Percentiles rank a stretch among this genome's conserved stretches.
phyloP scores from a whole-genome alignment of 228 moss, liverwort and hornwort genomes.

The Sphagnum magellanicum region DNA sequence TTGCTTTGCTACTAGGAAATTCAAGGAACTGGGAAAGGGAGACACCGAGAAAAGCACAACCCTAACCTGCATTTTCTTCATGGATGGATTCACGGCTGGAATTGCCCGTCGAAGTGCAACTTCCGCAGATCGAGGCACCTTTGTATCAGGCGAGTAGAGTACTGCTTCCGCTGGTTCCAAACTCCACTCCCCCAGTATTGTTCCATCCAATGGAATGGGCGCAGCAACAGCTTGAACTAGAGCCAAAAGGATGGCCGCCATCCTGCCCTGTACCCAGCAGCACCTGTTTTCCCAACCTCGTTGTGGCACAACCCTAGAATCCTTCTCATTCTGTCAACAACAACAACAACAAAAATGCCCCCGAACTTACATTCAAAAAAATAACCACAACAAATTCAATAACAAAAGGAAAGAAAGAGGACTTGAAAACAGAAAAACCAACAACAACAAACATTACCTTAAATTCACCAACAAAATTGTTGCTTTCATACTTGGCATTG shows the following conservation, averaged over 20 bases:
- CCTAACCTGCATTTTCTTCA: conserved; percentile 72
- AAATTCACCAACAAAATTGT: background rate
- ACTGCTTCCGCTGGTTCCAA: conserved; percentile 71
- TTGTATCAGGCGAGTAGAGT: conserved; percentile 89
- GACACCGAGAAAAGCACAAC: too few species aligned
- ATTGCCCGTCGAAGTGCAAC: conserved; percentile 94
- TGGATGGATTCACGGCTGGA: conserved; percentile 70
- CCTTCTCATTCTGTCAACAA: background rate
- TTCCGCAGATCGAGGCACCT: conserved; percentile 95
- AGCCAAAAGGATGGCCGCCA: conserved; percentile 35
- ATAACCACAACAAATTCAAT: background rate
- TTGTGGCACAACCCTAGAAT: conserved; percentile 2
- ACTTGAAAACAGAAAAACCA: background rate
- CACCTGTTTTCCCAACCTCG: background rate
- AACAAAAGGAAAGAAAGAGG: background rate
- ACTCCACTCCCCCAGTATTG: conserved; percentile 23
- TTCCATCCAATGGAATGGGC: conserved; percentile 39
- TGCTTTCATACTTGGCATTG: conserved; percentile 1
- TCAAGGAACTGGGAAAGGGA: too few species aligned
- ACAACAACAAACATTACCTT: conserved; percentile 9
- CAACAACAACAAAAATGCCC: background rate
- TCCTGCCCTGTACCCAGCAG: conserved; percentile 15
- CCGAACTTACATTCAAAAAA: too few species aligned
- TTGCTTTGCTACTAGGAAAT: too few species aligned
- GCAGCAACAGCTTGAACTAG: conserved; percentile 49